Evolutionary conservation across 176 grass and related monocot species (phyloP).

Genomic region (Rhipidocladum racemiflorum): DNA sequence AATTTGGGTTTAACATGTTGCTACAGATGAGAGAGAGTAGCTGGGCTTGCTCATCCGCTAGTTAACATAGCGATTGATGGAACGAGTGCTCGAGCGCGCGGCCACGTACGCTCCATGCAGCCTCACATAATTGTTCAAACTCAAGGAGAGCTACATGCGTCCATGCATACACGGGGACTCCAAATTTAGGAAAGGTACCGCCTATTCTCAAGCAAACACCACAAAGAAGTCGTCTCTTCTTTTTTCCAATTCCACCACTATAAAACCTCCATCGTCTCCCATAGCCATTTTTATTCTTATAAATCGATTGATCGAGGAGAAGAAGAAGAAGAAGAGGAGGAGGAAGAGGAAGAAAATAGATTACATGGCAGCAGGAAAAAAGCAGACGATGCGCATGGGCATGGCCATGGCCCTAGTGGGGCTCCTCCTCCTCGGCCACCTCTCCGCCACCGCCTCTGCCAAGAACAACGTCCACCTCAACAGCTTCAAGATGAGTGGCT

Average conservation of each 20-base stretch:
- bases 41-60: no score
- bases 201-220: not conserved
- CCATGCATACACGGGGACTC: not conserved
- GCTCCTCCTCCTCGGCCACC: conserved; percentile 9
- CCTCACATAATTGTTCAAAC: not conserved
- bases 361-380: not conserved
- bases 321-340: not conserved
- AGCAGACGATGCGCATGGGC: not conserved
- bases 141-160: not conserved
- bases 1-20: no score
- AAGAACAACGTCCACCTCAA: not conserved
- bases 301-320: not conserved
- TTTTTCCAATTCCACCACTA: not conserved
- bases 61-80: not conserved
- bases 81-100: no score
- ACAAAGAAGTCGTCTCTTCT: not conserved
- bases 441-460: not conserved
- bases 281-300: not conserved
- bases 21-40: no score
- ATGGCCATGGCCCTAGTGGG: conserved; percentile 14
- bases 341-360: not conserved
- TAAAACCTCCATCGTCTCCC: not conserved
- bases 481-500: not conserved
- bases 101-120: not conserved
- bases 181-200: not conserved